These are phyloP conservation scores for Solanum rostratum DNA, from an alignment of 257 asterid genomes.

Conservation along the genomic window DNA sequence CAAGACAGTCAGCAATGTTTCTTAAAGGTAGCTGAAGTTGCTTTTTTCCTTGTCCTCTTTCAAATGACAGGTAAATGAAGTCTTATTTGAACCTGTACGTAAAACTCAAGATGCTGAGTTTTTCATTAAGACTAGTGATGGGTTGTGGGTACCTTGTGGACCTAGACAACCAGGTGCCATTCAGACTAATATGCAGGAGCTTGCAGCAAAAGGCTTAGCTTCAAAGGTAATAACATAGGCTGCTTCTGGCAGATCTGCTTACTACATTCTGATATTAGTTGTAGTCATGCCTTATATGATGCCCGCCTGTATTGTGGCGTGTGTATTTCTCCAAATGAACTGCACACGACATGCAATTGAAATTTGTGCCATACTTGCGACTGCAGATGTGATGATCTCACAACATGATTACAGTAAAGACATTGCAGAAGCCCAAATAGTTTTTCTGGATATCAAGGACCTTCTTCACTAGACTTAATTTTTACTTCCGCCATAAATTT, in stretches of 20 bases:
- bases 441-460: background rate
- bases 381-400: background rate
- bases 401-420: background rate
- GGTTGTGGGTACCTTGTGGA: constrained; percentile 20
- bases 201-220: constrained; percentile 11
- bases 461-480: background rate
- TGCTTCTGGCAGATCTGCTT: background rate
- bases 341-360: background rate
- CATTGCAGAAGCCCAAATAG: background rate
- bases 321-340: background rate
- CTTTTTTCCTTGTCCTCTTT: background rate
- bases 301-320: background rate
- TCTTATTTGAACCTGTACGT: constrained; percentile 22
- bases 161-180: constrained; percentile 12
- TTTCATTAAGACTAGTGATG: constrained; percentile 8
- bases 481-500: too few species aligned
- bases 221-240: constrained; percentile 1
- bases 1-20: background rate
- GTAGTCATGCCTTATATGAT: background rate
- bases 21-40: background rate
- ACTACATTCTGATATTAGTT: background rate
- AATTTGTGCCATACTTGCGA: background rate
- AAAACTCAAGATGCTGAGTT: constrained; percentile 23
- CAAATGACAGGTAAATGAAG: constrained; percentile 16
- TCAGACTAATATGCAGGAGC: constrained; percentile 8